Evolutionary conservation across 1,284 basidiomycete genomes (phyloP), one percentile per base, ranked within the genome.

Genomic region (Puccinia horiana): DNA sequence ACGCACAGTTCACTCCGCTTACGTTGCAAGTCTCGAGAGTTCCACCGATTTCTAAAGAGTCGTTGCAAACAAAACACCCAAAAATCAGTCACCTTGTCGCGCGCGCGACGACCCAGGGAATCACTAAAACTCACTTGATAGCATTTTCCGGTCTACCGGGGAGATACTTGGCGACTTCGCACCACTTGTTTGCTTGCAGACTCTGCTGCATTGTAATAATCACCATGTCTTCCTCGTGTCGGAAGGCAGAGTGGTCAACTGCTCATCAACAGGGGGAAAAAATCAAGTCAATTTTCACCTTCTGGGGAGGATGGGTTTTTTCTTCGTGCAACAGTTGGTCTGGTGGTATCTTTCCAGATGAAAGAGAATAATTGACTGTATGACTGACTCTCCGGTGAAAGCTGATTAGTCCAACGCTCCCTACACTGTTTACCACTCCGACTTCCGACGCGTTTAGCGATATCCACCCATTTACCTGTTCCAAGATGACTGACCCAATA

Each of bases 371-470:
- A 32, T 11, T 12, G 29, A 54, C 54, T 44, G 40, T 9, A 14
- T 32, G n/a, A 74, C 79, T 63, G n/a, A 81, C 79, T 81, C 23
- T 81, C 79, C 2, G 79, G 79, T 1, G 70, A 75, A 12, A 81
- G 72, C n/a, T 81, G 79, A 67, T 81, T 81, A 44, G 79, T 81
- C 79, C 79, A 81, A 54, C 79, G 79, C 42, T 81, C 79, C 37
- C 79, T n/a, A 54, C 79, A 81, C 63, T 81, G 79, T 67, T 81
- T 81, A 20, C 79, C 79, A n/a, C 56, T 75, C 18, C 79, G 69
- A 67, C 79, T 81, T 0, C 79, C 79, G 58, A 81, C 79, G 18
- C 72, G 54, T 52, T 61, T 61, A 16, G 79, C 79, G 35, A 81
- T 81, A 23, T 81, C 79, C 8, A 81, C 79, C 79, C 79, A 81